These are phyloP conservation scores for Phytophthora megakarya DNA, from an alignment of 352 stramenopile genomes.

Conservation along the genomic window DNA sequence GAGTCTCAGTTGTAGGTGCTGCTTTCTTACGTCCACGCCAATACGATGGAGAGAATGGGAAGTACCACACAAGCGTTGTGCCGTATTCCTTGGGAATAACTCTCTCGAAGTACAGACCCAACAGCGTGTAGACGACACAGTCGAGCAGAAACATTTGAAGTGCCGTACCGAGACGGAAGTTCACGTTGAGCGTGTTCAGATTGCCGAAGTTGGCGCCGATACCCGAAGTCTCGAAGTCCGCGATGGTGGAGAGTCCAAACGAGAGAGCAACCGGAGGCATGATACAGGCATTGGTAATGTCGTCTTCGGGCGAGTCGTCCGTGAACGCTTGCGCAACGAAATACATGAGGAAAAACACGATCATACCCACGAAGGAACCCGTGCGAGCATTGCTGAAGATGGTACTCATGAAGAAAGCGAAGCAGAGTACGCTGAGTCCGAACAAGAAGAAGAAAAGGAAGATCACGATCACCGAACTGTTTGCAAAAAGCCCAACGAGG, in stretches of 20 bases:
- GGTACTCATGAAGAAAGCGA: slow-evolving; percentile 57
- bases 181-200: slow-evolving; percentile 37
- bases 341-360: slow-evolving; percentile 89
- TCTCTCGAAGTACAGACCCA: slow-evolving; percentile 91
- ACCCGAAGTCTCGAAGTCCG: slow-evolving; percentile 46
- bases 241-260: slow-evolving; percentile 57
- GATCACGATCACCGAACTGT: slow-evolving; percentile 53
- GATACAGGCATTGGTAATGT: slow-evolving; percentile 54
- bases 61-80: slow-evolving; percentile 89
- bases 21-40: slow-evolving; percentile 21
- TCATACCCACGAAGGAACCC: slow-evolving; percentile 70
- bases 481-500: slow-evolving; percentile 42
- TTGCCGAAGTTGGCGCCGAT: slow-evolving; percentile 55
- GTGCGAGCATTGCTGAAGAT: slow-evolving; percentile 75
- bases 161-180: slow-evolving; percentile 59
- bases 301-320: slow-evolving; percentile 14
- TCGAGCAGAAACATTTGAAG: slow-evolving; percentile 86
- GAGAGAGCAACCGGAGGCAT: slow-evolving; percentile 63
- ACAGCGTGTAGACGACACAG: slow-evolving; percentile 85
- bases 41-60: slow-evolving; percentile 67
- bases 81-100: slow-evolving; percentile 91
- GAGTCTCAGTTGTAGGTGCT: background rate
- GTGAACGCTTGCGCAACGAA: slow-evolving; percentile 56
- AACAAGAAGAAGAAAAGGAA: slow-evolving; percentile 84
- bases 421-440: slow-evolving; percentile 43